phyloP scores from a whole-genome alignment of 805 yeast genomes.

The Candida cerambycidarum region DNA sequence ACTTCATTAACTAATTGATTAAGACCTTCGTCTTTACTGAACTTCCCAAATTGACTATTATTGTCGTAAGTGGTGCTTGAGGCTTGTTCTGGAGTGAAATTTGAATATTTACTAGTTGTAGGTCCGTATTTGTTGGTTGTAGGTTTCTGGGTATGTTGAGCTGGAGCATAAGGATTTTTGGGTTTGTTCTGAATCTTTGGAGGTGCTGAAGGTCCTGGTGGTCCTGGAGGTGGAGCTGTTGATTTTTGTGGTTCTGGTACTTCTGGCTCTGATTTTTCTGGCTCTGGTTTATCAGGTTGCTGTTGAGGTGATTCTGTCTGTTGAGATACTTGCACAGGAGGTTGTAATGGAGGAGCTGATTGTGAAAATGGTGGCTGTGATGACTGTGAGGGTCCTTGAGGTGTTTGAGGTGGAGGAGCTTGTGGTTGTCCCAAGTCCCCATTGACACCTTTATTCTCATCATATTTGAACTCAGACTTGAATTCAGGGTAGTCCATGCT shows the following conservation, averaged over 20 bases:
- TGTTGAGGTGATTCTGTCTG: not conserved
- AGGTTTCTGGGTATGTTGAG: slow-evolving; percentile 16
- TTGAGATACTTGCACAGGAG: not conserved
- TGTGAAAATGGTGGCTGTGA: too few species aligned
- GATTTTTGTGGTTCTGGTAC: too few species aligned
- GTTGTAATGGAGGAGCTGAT: too few species aligned
- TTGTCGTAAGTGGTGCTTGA: not conserved
- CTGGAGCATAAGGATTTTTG: slow-evolving; percentile 41
- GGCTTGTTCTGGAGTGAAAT: too few species aligned
- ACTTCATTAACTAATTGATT: not conserved
- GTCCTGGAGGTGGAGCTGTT: slow-evolving; percentile 12
- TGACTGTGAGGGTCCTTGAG: too few species aligned
- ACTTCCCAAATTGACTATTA: not conserved
- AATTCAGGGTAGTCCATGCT: slow-evolving; percentile 33
- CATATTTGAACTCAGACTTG: slow-evolving; percentile 11
- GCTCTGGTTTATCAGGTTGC: not conserved
- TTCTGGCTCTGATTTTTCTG: not conserved
- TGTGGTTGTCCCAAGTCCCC: too few species aligned
- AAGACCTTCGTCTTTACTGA: not conserved
- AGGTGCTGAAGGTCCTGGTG: slow-evolving; percentile 20
- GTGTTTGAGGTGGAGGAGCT: too few species aligned
- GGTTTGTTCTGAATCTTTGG: slow-evolving; percentile 13
- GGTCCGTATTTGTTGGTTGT: slow-evolving; percentile 30
- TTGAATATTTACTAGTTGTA: slow-evolving; percentile 13
- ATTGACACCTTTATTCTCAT: not conserved